These are phyloP conservation scores for Psilocybe cyanescens DNA, from an alignment of 768 basidiomycete species.

Conservation along the genomic window DNA sequence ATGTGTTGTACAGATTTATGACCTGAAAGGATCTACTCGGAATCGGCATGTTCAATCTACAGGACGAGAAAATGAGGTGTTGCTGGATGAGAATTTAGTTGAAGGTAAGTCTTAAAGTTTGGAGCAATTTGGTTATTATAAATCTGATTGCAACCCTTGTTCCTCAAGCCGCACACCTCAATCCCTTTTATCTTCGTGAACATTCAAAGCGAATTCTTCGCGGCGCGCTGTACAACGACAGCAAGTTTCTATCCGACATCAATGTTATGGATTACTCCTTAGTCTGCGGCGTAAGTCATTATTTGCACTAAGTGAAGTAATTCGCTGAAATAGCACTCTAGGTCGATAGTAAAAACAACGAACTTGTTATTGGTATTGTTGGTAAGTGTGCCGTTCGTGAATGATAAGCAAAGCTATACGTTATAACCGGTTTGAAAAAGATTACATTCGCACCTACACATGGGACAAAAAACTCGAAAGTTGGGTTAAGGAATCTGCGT, in stretches of 20 bases:
- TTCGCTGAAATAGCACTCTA: conserved; percentile 17
- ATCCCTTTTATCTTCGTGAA: conserved; percentile 95
- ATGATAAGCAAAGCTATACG: neutral
- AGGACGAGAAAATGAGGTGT: conserved; percentile 88
- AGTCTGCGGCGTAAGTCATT: conserved; percentile 69
- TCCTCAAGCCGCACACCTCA: conserved; percentile 72
- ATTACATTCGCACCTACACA: conserved; percentile 94
- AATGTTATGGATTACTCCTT: conserved; percentile 99
- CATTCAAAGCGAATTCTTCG: conserved; percentile 93
- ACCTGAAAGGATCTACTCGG: conserved; percentile 94
- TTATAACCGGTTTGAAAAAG: conserved; percentile 38
- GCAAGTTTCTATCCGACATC: conserved; percentile 90
- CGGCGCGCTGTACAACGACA: conserved; percentile 92
- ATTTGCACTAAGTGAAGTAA: neutral
- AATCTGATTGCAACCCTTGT: conserved; percentile 5
- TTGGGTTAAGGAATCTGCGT: conserved; percentile 96
- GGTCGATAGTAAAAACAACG: conserved; percentile 87
- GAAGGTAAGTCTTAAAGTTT: conserved; percentile 59
- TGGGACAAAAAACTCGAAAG: conserved; percentile 99
- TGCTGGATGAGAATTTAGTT: conserved; percentile 95
- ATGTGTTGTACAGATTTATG: conserved; percentile 72
- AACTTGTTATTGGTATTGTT: conserved; percentile 96
- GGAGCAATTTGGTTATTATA: neutral
- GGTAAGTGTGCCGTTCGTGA: conserved; percentile 54
- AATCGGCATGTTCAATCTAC: conserved; percentile 93